Evolutionary conservation across 2,329 filamentous ascomycete species (phyloP).

Genomic region (Juglanconis oblonga): DNA sequence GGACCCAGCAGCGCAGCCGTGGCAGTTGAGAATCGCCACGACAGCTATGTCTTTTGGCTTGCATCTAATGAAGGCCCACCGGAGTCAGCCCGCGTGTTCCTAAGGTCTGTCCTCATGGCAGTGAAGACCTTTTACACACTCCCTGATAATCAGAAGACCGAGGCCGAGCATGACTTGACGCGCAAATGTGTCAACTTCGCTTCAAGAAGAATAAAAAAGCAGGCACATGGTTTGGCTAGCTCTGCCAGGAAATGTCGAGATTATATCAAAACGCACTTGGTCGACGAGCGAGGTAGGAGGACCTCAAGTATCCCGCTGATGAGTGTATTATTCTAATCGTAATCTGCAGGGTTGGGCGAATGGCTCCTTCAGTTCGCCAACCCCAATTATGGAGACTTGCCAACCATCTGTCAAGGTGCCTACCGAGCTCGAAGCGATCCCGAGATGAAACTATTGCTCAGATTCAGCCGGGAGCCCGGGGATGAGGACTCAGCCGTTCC

Average conservation of each 20-base stretch:
- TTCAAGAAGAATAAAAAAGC: background rate
- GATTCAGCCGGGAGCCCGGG: slow-evolving; percentile 4
- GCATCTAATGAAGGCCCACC: slow-evolving; percentile 34
- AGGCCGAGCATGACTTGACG: slow-evolving; percentile 19
- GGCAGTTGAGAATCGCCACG: slow-evolving; percentile 33
- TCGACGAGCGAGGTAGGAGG: background rate
- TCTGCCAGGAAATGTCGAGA: background rate
- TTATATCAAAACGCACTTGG: background rate
- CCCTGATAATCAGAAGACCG: background rate
- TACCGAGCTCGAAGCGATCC: slow-evolving; percentile 17
- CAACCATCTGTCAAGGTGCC: slow-evolving; percentile 4
- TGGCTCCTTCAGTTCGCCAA: slow-evolving; percentile 13
- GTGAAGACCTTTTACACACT: slow-evolving; percentile 1
- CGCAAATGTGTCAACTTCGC: slow-evolving; percentile 17
- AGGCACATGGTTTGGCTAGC: background rate
- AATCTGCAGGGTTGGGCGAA: background rate
- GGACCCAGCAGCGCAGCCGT: slow-evolving; percentile 44
- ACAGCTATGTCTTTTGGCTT: slow-evolving; percentile 40
- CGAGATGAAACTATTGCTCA: slow-evolving; percentile 1
- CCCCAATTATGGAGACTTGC: background rate
- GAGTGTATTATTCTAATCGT: background rate
- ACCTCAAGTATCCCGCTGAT: background rate
- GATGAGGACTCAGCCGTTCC: background rate
- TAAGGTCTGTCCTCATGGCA: slow-evolving; percentile 24
- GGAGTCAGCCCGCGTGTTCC: slow-evolving; percentile 28